Conservation (phyloP, 257 asterid species). For the Jacaranda mimosifolia region DNA sequence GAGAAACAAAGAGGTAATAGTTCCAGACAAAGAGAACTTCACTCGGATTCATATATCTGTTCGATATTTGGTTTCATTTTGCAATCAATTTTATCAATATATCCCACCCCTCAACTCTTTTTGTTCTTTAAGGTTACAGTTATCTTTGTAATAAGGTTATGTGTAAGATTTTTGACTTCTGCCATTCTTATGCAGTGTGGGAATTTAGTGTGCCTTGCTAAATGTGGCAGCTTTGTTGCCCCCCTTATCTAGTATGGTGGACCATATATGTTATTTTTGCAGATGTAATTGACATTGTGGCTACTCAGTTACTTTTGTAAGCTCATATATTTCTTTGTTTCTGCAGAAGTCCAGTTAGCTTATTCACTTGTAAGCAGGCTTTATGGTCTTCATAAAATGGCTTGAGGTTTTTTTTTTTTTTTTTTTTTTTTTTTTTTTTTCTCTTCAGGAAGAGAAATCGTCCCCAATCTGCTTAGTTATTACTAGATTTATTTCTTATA, state of each 20-base stretch:
- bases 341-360: not conserved
- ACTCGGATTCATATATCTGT: conserved; percentile 33
- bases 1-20: conserved; percentile 43
- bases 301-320: conserved; percentile 18
- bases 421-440: no score
- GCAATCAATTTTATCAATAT: conserved; percentile 1
- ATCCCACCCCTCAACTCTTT: not conserved
- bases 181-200: conserved; percentile 37
- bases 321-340: conserved; percentile 4
- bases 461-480: no score
- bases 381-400: no score
- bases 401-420: no score
- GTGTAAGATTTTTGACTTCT: conserved; percentile 24
- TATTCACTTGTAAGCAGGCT: not conserved
- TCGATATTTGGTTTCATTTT: conserved; percentile 37
- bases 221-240: conserved; percentile 40
- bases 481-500: no score
- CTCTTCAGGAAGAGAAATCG: no score
- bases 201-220: conserved; percentile 34
- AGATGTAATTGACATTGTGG: conserved; percentile 43
- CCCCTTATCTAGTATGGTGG: conserved; percentile 21
- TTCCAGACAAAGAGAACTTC: conserved; percentile 20
- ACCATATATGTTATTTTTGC: conserved; percentile 34
- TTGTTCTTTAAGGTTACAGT: conserved; percentile 16
- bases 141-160: conserved; percentile 39